Evolutionary conservation across 768 basidiomycete species (phyloP).

Genomic region (Agaricus subrufescens): DNA sequence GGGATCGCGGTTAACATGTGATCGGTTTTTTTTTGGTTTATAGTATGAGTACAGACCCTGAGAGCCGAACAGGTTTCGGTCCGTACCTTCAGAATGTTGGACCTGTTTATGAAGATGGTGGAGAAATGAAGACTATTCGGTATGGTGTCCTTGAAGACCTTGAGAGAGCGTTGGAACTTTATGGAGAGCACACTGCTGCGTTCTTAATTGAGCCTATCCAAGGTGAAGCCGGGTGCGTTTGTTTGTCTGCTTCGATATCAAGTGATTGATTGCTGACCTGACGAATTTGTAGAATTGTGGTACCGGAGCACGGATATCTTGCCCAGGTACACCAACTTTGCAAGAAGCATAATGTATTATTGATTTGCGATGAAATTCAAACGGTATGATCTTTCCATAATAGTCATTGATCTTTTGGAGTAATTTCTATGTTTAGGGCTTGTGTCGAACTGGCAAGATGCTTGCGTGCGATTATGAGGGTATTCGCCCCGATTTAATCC

Average conservation of each 20-base stretch:
- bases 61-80: conserved; percentile 82
- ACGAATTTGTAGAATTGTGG: conserved; percentile 63
- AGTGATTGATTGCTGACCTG: conserved; percentile 2
- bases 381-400: conserved; percentile 47
- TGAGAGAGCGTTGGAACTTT: conserved; percentile 70
- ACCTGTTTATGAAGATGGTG: conserved; percentile 31
- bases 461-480: conserved; percentile 85
- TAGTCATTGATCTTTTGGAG: background rate
- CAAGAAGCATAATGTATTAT: conserved; percentile 88
- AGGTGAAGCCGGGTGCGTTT: conserved; percentile 89
- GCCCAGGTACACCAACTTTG: conserved; percentile 73
- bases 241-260: background rate
- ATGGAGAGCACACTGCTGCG: conserved; percentile 83
- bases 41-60: conserved; percentile 94
- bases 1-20: background rate
- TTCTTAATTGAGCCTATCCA: conserved; percentile 98
- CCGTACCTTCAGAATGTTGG: conserved; percentile 87
- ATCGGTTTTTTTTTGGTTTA: background rate
- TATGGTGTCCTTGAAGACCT: conserved; percentile 83
- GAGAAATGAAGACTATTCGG: conserved; percentile 62
- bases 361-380: conserved; percentile 98
- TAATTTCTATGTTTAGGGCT: conserved; percentile 44
- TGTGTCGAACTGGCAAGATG: conserved; percentile 93
- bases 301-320: conserved; percentile 88
- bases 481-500: conserved; percentile 86